Evolutionary conservation across 1,284 basidiomycete genomes (phyloP).

Genomic region (Hymenochaete sp.): DNA sequence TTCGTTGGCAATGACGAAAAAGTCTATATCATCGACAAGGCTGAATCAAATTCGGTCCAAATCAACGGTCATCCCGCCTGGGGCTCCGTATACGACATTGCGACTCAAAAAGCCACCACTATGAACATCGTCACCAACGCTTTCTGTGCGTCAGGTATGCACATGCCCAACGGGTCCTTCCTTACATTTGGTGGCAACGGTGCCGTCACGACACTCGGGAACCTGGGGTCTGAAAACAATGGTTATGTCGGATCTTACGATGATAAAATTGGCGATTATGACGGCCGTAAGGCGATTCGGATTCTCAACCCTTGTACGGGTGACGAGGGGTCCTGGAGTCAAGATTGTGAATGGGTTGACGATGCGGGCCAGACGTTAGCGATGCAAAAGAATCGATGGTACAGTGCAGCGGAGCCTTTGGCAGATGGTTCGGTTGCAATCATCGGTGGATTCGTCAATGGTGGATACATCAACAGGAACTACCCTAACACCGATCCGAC

Average conservation of each 20-base stretch:
- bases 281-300: conserved; percentile 60
- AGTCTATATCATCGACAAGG: conserved; percentile 42
- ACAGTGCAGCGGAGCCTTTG: conserved; percentile 75
- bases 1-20: conserved; percentile 36
- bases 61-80: conserved; percentile 39
- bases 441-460: conserved; percentile 77
- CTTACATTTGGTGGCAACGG: conserved; percentile 68
- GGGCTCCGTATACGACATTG: conserved; percentile 42
- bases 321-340: conserved; percentile 38
- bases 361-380: conserved; percentile 47
- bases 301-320: conserved; percentile 68
- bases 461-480: conserved; percentile 85
- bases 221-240: conserved; percentile 42
- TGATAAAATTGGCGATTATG: conserved; percentile 53
- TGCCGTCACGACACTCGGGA: conserved; percentile 69
- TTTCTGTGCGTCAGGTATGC: conserved; percentile 76
- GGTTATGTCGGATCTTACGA: conserved; percentile 46
- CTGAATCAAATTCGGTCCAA: conserved; percentile 42
- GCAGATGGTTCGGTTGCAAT: conserved; percentile 62
- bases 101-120: conserved; percentile 37
- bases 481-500: conserved; percentile 58
- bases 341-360: conserved; percentile 73
- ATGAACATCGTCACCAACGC: conserved; percentile 76
- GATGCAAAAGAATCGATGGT: conserved; percentile 81
- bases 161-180: conserved; percentile 56